Evolutionary conservation across 1,284 basidiomycete species (phyloP), one percentile per base, ranked within the genome.

Genomic region (Ustilago vetiveriae): DNA sequence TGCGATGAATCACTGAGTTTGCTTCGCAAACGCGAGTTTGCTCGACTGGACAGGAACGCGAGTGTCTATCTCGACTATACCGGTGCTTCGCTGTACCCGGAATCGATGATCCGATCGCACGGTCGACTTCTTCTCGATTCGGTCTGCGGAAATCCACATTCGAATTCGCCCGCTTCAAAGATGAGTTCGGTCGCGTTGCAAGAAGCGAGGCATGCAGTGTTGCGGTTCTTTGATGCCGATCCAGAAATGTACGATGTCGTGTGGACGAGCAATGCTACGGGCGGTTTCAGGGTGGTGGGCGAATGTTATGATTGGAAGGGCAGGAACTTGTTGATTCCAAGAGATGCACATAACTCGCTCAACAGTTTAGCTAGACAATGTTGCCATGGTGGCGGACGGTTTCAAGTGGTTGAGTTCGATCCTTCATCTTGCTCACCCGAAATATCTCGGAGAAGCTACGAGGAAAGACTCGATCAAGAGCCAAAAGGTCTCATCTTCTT

Each of bases 51-150:
- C 24, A 2, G 29, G 0, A n/a, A 17, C 23, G 30, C 21, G 3
- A 22, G 39, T 1, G 52, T 66, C 9, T 66, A 66, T 36, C 51
- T 66, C 38, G 63, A 66, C 22, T 66, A 66, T 24, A 66, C 63
- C 9, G 63, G 63, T 7, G 36, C 56, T 0, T 14, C 46, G 2
- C 48, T 66, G 0, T 39, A 41, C 2, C 56, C 63, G 0, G 1
- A 26, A 3, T 55, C 51, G n/a, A 39, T 66, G 1, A 9, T 66
- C 17, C 8, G 17, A 1, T 10, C 27, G n/a, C 47, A 59, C 23
- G 8, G 0, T 0, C 13, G 16, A 9, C 55, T 51, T 51, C 24
- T 66, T 24, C 26, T 6, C 0, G 4, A 4, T 3, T 11, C 10
- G 1, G 56, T 66, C 1, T 46, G 40, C 6, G 63, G 63, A 7